phyloP scores from a whole-genome alignment of 108 stramenopile species.

The Nitzschia sp. region DNA sequence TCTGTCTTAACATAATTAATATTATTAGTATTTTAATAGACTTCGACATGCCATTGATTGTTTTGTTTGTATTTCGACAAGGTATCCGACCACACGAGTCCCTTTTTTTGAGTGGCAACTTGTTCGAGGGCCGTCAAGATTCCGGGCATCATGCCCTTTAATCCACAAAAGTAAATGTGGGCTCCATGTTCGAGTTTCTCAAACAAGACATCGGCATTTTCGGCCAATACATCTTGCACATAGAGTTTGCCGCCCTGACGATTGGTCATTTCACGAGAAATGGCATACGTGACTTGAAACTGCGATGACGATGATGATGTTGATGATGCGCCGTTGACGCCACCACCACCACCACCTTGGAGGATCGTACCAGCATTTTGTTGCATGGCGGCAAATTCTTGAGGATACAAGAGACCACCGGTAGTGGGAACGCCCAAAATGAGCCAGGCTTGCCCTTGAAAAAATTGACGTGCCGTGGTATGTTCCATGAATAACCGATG shows the following conservation, averaged over 20 bases:
- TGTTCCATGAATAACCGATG: conserved; percentile 85
- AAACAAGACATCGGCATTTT: conserved; percentile 69
- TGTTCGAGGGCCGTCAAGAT: conserved; percentile 76
- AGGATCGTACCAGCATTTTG: conserved; percentile 29
- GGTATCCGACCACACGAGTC: conserved; percentile 63
- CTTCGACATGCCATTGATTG: conserved; percentile 85
- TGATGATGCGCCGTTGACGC: neutral
- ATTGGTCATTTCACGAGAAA: conserved; percentile 81
- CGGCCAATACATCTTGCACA: conserved; percentile 77
- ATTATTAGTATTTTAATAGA: conserved; percentile 53
- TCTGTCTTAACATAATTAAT: no score
- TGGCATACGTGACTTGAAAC: conserved; percentile 72
- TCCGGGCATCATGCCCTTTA: conserved; percentile 93
- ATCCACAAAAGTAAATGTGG: conserved; percentile 84
- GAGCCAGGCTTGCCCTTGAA: conserved; percentile 72
- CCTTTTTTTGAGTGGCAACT: conserved; percentile 45
- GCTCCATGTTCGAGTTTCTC: conserved; percentile 69
- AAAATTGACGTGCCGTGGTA: conserved; percentile 79
- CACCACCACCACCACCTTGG: neutral
- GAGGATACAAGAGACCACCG: conserved; percentile 74
- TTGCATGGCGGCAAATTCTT: conserved; percentile 77
- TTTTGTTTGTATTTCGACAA: conserved; percentile 64
- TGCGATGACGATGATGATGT: conserved; percentile 24
- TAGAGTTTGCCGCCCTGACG: conserved; percentile 76
- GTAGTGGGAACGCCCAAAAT: conserved; percentile 81